These are phyloP conservation scores for Lecanosticta acicola DNA, from an alignment of 2,329 filamentous ascomycete species.

Conservation along the genomic window DNA sequence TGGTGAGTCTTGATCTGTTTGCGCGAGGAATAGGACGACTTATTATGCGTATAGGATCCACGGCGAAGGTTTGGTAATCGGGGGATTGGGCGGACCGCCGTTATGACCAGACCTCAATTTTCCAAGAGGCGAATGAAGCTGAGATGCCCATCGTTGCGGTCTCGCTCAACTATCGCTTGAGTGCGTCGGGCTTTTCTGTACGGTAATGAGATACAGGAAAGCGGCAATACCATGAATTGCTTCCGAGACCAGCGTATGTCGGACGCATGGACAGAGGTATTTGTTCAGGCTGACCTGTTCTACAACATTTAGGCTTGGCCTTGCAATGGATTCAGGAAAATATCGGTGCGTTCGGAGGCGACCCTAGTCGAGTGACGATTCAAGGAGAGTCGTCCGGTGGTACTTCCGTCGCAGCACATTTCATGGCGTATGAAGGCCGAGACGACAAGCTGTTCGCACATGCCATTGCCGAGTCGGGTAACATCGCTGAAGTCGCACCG, in stretches of 20 bases:
- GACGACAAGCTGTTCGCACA: constrained; percentile 51
- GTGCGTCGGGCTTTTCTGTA: constrained; percentile 64
- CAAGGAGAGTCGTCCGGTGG: constrained; percentile 30
- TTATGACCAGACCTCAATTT: constrained; percentile 29
- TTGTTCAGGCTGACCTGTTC: too few relatives aligned
- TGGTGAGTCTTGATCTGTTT: constrained; percentile 1
- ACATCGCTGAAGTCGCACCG: constrained; percentile 30
- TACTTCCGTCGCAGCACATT: constrained; percentile 46
- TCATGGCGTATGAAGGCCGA: constrained; percentile 50
- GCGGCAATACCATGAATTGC: constrained; percentile 47
- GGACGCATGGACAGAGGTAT: too few relatives aligned
- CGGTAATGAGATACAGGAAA: constrained; percentile 46
- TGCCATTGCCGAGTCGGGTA: constrained; percentile 47
- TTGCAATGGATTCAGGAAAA: constrained; percentile 39
- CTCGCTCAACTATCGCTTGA: constrained; percentile 59
- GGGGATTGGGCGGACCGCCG: constrained; percentile 21
- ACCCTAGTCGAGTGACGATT: constrained; percentile 24
- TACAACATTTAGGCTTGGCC: constrained; percentile 31
- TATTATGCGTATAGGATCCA: constrained; percentile 16
- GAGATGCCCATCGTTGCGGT: constrained; percentile 48
- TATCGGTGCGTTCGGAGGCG: constrained; percentile 29
- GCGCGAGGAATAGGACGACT: not conserved
- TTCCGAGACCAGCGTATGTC: constrained; percentile 24
- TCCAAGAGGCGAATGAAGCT: constrained; percentile 22
- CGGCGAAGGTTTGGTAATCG: constrained; percentile 24